A percentile compares a stretch with the other conserved stretches of the same genome.
These are phyloP conservation scores for Nemophila menziesii DNA, from an alignment of 257 asterid species.

Conservation along the genomic window DNA sequence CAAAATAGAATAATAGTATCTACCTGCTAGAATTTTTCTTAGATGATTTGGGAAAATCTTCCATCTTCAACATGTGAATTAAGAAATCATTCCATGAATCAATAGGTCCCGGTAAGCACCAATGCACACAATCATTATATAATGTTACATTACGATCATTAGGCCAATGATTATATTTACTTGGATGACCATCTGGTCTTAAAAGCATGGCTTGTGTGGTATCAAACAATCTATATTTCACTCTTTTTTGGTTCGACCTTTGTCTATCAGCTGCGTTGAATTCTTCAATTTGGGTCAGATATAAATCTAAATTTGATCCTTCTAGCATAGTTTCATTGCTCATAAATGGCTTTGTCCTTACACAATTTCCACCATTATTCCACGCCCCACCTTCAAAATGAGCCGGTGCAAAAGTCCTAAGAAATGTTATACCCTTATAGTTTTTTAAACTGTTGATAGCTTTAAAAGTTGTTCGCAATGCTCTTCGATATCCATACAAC, in stretches of 20 bases:
- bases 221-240: constrained; percentile 16
- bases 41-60: constrained; percentile 10
- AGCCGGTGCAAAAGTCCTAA: constrained; percentile 13
- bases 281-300: constrained; percentile 13
- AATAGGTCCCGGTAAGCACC: constrained; percentile 21
- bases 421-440: constrained; percentile 11
- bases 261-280: constrained; percentile 10
- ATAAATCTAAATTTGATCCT: constrained; percentile 8
- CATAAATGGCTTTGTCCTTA: constrained; percentile 12
- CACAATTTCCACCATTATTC: constrained; percentile 15
- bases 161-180: constrained; percentile 16
- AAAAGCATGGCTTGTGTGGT: constrained; percentile 16
- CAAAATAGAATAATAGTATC: no score
- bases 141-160: constrained; percentile 12
- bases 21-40: constrained; percentile 8
- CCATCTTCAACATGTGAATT: constrained; percentile 15
- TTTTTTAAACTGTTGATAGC: constrained; percentile 9
- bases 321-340: constrained; percentile 15
- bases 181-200: constrained; percentile 21
- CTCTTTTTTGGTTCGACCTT: constrained; percentile 12
- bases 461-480: constrained; percentile 10
- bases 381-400: constrained; percentile 21
- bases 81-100: constrained; percentile 20
- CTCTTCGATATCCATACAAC: constrained; percentile 11
- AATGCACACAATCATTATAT: constrained; percentile 18